Conservation (phyloP, 192 early-diverging fungal species). For the Thoreauomyces humboldtii region DNA sequence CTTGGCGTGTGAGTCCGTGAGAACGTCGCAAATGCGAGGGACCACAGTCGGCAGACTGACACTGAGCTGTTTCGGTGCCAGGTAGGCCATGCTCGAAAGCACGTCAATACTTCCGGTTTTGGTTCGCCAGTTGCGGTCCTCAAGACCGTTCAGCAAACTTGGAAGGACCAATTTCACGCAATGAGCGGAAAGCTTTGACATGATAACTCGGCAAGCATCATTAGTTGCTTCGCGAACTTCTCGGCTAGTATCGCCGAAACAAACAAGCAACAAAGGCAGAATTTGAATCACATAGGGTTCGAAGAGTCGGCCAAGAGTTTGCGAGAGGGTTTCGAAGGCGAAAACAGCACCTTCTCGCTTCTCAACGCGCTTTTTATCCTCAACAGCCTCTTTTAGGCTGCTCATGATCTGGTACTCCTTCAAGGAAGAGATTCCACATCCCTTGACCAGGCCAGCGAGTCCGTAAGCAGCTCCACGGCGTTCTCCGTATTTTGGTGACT, state of each 20-base stretch:
- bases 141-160: conserved; percentile 79
- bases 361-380: conserved; percentile 72
- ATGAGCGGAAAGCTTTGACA: conserved; percentile 91
- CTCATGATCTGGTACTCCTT: conserved; percentile 82
- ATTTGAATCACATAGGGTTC: conserved; percentile 97
- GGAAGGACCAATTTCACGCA: conserved; percentile 97
- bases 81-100: conserved; percentile 90
- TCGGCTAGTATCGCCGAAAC: conserved; percentile 79
- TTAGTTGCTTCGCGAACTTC: conserved; percentile 89
- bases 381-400: conserved; percentile 74
- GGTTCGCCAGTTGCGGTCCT: conserved; percentile 91
- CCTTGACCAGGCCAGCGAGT: conserved; percentile 90
- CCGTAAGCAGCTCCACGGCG: conserved; percentile 95
- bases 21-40: conserved; percentile 86
- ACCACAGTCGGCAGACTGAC: conserved; percentile 87
- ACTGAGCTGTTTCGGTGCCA: conserved; percentile 93
- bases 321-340: conserved; percentile 87
- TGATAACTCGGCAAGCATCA: conserved; percentile 87
- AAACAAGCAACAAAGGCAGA: conserved; percentile 79
- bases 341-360: conserved; percentile 90
- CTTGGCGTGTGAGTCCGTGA: conserved; percentile 89
- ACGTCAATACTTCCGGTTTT: conserved; percentile 96
- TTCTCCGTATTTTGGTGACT: conserved; percentile 74
- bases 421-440: conserved; percentile 80
- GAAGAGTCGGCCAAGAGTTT: conserved; percentile 84